Evolutionary conservation across 345 rosid species (phyloP), one percentile per base, ranked within the genome.

Genomic region (Euphorbia tirucalli): DNA sequence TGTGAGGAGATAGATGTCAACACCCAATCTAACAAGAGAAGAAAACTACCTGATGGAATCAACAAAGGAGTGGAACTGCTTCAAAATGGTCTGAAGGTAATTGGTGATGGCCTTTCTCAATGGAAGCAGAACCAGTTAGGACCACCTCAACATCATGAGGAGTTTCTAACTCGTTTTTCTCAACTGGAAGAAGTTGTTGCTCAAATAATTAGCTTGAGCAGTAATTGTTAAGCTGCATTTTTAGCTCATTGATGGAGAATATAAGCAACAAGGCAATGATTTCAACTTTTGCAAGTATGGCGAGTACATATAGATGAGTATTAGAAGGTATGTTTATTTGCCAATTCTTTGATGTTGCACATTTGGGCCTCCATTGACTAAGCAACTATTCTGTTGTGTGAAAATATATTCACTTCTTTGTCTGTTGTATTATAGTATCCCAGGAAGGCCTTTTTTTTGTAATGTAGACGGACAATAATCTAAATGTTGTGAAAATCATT

Each of bases 1-100:
- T 57, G 57, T 32, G 77, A 81, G 62, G 89, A 84, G 79, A 77
- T 73, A 60, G 81, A 80, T 48, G 75, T 60, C 11, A 84, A 74
- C 44, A 68, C 69, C 32, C 81, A 65, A 69, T 70, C 83, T 35
- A 86, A 75, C 75, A 95, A 90, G 89, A 90, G 82, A 87, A 87
- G 97, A 82, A 95, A 86, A 74, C 80, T 95, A 70, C 97, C 97
- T 22, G 91, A 83, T 72, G 96, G 84, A 70, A 87, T 92, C 61
- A 62, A 86, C 67, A 83, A 74, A 75, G 99, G 99, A 71, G 73
- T 95, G 66, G 91, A 90, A 73, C 61, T 92, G 71, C 75, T 95
- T 49, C 88, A 90, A 83, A 84, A 73, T 63, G 97, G 99, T 3
- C 30, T 95, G 86, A 87, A 87, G 83, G 83, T 70, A 48, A 81